Conservation (phyloP, 345 rosid species). For the Citrus glauca region DNA sequence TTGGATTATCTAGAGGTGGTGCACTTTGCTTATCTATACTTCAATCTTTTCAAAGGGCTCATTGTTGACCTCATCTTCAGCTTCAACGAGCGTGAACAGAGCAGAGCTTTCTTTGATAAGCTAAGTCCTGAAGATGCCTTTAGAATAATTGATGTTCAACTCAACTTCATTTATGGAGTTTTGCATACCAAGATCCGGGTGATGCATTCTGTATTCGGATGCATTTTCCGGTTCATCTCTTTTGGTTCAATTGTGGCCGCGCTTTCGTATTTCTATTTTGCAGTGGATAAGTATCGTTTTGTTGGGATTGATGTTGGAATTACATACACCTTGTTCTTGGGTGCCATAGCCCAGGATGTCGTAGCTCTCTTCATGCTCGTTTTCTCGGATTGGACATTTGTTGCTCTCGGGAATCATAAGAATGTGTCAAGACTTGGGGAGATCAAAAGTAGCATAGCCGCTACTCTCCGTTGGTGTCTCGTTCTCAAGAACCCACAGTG, state of each 20-base stretch:
- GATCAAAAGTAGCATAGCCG: neutral
- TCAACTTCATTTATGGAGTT: slow-evolving; percentile 58
- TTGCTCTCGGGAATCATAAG: slow-evolving; percentile 15
- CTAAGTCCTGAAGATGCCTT: slow-evolving; percentile 34
- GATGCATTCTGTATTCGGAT: slow-evolving; percentile 35
- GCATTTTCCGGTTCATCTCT: slow-evolving; percentile 27
- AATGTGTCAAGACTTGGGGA: slow-evolving; percentile 1
- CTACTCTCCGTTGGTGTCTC: slow-evolving; percentile 14
- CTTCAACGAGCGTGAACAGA: slow-evolving; percentile 31
- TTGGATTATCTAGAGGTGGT: slow-evolving; percentile 22
- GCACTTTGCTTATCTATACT: slow-evolving; percentile 36
- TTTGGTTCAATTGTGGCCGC: slow-evolving; percentile 27
- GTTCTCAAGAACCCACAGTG: slow-evolving; percentile 8
- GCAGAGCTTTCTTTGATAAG: slow-evolving; percentile 39
- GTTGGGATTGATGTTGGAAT: slow-evolving; percentile 38
- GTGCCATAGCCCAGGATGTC: slow-evolving; percentile 29
- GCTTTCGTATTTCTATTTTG: slow-evolving; percentile 30
- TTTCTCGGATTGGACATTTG: slow-evolving; percentile 57
- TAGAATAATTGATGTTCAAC: slow-evolving; percentile 51
- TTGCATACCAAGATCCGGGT: slow-evolving; percentile 50
- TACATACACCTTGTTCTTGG: slow-evolving; percentile 43
- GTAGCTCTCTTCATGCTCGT: slow-evolving; percentile 40
- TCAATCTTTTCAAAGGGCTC: slow-evolving; percentile 48
- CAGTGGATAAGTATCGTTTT: slow-evolving; percentile 25
- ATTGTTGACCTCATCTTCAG: slow-evolving; percentile 58